These are phyloP conservation scores for Pogostemon cablin DNA, from an alignment of 257 asterid species.

Conservation along the genomic window DNA sequence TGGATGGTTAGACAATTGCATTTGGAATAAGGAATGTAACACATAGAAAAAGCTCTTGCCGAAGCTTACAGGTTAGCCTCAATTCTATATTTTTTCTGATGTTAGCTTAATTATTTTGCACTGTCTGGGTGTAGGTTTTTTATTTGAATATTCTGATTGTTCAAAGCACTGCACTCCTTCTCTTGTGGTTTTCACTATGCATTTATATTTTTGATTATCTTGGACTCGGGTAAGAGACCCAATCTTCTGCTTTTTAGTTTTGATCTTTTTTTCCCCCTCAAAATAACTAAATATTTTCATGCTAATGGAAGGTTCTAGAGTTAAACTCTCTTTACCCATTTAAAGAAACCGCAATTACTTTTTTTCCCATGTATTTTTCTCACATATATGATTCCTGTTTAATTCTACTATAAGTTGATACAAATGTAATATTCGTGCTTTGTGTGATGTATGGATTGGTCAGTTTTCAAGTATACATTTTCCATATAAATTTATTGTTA, in stretches of 20 bases:
- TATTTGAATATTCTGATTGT: not conserved
- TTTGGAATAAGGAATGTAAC: conserved; percentile 95
- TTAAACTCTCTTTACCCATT: too few species aligned
- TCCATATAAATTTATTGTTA: too few species aligned
- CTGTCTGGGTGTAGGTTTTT: not conserved
- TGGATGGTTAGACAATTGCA: conserved; percentile 98
- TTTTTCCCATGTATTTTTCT: too few species aligned
- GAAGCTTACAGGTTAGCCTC: conserved; percentile 82
- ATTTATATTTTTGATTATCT: not conserved
- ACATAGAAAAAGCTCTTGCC: conserved; percentile 83
- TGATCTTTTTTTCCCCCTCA: too few species aligned
- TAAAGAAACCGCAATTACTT: too few species aligned
- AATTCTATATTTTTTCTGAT: not conserved
- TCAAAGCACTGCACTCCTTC: not conserved
- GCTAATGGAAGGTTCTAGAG: not conserved
- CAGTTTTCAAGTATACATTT: too few species aligned
- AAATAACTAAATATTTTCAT: too few species aligned
- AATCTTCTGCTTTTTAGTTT: not conserved
- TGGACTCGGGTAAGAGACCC: not conserved
- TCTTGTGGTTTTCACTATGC: conserved; percentile 4
- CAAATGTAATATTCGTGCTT: too few species aligned
- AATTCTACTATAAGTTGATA: too few species aligned
- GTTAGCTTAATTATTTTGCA: conserved; percentile 23
- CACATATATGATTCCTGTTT: too few species aligned
- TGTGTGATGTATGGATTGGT: too few species aligned